phyloP scores from a whole-genome alignment of 129 eudicot species.

The carrot (Daucus carota) region DNA sequence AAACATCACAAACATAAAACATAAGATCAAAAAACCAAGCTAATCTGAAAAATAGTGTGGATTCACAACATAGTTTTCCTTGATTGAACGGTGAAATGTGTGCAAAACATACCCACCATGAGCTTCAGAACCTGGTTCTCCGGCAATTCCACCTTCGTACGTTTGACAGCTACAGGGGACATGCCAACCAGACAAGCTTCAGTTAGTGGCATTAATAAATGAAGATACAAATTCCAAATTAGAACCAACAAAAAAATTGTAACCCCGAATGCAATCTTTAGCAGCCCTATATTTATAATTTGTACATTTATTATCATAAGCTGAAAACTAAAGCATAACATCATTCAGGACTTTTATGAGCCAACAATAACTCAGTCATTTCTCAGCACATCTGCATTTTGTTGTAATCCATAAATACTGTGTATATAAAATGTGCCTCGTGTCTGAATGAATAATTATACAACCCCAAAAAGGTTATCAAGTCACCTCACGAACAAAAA shows the following conservation, averaged over 20 bases:
- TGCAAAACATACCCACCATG: constrained; percentile 92
- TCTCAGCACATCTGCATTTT: neutral
- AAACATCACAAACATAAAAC: neutral
- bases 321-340: neutral
- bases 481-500: neutral
- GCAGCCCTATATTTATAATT: neutral
- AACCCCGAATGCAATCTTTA: too few relatives aligned
- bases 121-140: constrained; percentile 99
- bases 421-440: neutral
- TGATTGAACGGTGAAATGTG: neutral
- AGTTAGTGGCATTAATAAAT: neutral
- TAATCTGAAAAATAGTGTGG: neutral
- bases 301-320: neutral
- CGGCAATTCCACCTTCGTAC: constrained; percentile 94
- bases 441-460: neutral
- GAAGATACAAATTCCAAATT: neutral
- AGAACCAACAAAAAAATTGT: neutral
- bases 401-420: neutral
- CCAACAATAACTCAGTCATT: neutral
- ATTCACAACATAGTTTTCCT: neutral
- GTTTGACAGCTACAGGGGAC: constrained; percentile 72
- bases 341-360: neutral
- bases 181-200: constrained; percentile 1
- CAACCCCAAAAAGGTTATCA: neutral
- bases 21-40: neutral